Base-by-base conservation (phyloP, 2,329 filamentous ascomycete species). In the Claviceps sp. region DNA sequence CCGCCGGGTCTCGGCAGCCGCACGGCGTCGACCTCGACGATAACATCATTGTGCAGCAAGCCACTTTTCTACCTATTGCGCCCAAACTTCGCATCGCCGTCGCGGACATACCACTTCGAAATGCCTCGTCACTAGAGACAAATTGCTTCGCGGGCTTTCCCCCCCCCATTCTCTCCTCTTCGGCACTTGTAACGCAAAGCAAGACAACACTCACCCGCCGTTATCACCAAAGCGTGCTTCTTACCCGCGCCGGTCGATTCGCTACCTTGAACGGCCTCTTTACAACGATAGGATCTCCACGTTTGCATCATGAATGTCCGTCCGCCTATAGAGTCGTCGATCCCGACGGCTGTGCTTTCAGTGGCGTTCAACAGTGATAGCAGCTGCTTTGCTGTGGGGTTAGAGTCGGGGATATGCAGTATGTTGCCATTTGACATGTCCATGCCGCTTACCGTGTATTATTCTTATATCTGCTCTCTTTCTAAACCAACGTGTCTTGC, bases 361-460 rank as follows among this genome's bases (percentile, higher is more conserved):
- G 81, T 85, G 46, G 81, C 86, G 8, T 95, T 95, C 72, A 97
- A 96, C 64, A 77, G 81, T 61, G 87, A 93, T 65, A 80, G 80
- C 58, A 90, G 81, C 60, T 90, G 85, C 63, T 97, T 97, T 67
- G 80, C 88, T 26, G 86, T 94, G 34, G 93, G 88, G 8, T 74
- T 95, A 8, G 86, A 95, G 63, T 83, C 83, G 11, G 91, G 91
- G 30, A 90, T 94, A 66, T 86, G 85, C 67, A 82, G 88, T 90
- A 77, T 62, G 82, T 65, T 45, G 42, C 18, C 52, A 22, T 18
- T 8, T 22, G 34, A n/a, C 37, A 2, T 20, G 22, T 20, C 41
- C 38, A 26, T 24, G 20, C 13, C 41, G 20, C 13, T 37, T 6
- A 45, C 20, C 13, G 20, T 11, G 16, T 30, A 3, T 18, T 20